These are phyloP conservation scores for Tulasnella sp. DNA, from an alignment of 768 basidiomycete genomes.

Conservation along the genomic window DNA sequence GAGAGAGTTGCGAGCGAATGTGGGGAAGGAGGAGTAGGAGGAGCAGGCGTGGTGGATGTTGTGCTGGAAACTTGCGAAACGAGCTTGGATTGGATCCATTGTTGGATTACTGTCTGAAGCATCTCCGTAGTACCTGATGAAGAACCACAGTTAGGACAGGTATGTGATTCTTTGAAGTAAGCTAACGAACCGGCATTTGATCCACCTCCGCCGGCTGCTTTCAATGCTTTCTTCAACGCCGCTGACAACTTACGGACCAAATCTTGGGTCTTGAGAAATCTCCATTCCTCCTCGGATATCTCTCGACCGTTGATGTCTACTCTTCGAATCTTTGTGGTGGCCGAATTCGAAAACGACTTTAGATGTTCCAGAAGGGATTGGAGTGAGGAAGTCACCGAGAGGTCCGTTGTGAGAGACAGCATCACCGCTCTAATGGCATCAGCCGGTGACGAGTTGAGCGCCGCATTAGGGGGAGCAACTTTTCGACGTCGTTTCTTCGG, in stretches of 20 bases:
- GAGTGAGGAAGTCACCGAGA: slow-evolving; percentile 5
- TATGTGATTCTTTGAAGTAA: background rate
- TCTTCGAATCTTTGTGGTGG: slow-evolving; percentile 3
- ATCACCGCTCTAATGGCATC: background rate
- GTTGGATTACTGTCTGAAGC: slow-evolving; percentile 15
- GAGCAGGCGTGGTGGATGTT: background rate
- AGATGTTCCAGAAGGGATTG: slow-evolving; percentile 18
- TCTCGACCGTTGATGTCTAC: slow-evolving; percentile 15
- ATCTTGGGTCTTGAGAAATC: slow-evolving; percentile 12
- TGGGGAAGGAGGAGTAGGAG: slow-evolving; percentile 14
- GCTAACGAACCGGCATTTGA: background rate
- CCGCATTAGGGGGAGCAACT: background rate
- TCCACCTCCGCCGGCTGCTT: background rate
- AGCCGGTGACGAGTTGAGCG: background rate
- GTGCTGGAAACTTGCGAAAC: background rate
- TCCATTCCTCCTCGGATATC: slow-evolving; percentile 24
- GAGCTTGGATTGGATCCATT: slow-evolving; percentile 16
- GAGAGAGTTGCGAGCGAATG: background rate
- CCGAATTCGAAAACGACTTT: background rate
- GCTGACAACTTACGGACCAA: slow-evolving; percentile 13
- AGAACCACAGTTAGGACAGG: background rate
- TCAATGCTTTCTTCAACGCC: background rate
- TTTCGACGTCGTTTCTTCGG: background rate
- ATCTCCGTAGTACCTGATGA: background rate
- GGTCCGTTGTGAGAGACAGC: slow-evolving; percentile 1